phyloP scores from a whole-genome alignment of 1,139 yeast species.

The Magnusiomyces tetraspermus region DNA sequence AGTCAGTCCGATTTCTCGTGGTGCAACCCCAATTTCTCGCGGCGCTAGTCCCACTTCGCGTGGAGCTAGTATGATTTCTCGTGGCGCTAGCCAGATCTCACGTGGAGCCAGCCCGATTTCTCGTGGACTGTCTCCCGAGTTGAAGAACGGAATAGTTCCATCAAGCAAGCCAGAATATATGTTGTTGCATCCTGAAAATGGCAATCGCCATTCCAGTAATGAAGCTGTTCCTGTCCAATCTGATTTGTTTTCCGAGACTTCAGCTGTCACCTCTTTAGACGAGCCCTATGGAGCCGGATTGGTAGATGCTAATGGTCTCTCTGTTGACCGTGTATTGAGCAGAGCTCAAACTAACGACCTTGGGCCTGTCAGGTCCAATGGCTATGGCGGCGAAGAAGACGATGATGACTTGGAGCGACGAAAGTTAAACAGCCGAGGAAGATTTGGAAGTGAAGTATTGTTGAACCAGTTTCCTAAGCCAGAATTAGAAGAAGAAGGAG shows the following conservation, averaged over 20 bases:
- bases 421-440: conserved; percentile 19
- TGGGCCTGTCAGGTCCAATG: background rate
- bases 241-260: conserved; percentile 23
- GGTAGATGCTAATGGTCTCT: conserved; percentile 1
- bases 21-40: conserved; percentile 35
- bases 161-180: background rate
- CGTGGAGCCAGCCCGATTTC: background rate
- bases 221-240: background rate
- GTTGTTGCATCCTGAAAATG: too few relatives aligned
- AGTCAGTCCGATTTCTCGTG: conserved; percentile 36
- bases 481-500: background rate
- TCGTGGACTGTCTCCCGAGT: background rate
- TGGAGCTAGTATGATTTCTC: conserved; percentile 30
- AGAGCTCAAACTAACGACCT: conserved; percentile 8
- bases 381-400: conserved; percentile 12
- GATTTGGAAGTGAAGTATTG: conserved; percentile 27
- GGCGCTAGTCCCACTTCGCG: background rate
- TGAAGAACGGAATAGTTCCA: too few relatives aligned
- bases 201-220: background rate
- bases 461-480: conserved; percentile 14
- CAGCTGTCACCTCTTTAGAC: conserved; percentile 27
- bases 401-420: conserved; percentile 8
- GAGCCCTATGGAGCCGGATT: conserved; percentile 23
- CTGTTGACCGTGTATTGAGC: background rate
- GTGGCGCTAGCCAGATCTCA: conserved; percentile 44